Percentiles rank a stretch among this genome's conserved stretches.
phyloP scores from a whole-genome alignment of 1,284 basidiomycete genomes.

The Polyporus tsugae region DNA sequence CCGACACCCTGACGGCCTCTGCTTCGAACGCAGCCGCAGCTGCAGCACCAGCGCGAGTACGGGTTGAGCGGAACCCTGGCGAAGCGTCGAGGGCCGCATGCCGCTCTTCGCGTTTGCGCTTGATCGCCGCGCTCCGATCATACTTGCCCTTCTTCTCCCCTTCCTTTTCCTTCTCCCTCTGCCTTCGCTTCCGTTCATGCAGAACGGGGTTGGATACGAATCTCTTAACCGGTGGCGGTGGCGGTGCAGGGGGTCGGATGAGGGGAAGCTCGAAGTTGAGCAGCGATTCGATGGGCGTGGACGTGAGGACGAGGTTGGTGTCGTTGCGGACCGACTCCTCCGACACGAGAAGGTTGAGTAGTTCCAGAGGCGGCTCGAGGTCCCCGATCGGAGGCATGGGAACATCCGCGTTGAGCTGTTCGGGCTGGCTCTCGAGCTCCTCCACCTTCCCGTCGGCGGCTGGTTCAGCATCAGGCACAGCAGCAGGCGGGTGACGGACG shows the following conservation, averaged over 20 bases:
- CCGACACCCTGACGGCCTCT: conserved; percentile 39
- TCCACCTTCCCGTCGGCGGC: conserved; percentile 28
- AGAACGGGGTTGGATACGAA: conserved; percentile 5
- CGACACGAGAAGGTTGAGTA: conserved; percentile 64
- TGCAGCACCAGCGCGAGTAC: conserved; percentile 53
- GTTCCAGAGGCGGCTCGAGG: conserved; percentile 71
- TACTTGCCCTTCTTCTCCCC: conserved; percentile 51
- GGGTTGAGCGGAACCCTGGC: conserved; percentile 56
- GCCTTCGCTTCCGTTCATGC: conserved; percentile 22
- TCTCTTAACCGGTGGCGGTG: conserved; percentile 43
- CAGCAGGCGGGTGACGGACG: conserved; percentile 1
- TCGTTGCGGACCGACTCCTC: conserved; percentile 58
- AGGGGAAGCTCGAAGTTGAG: conserved; percentile 73
- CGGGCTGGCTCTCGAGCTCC: conserved; percentile 11
- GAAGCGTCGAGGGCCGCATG: conserved; percentile 40
- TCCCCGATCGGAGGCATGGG: conserved; percentile 58
- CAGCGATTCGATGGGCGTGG: conserved; percentile 70
- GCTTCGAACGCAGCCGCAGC: conserved; percentile 53
- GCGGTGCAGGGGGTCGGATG: conserved; percentile 62
- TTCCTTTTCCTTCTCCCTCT: background rate
- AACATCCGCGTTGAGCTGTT: conserved; percentile 1
- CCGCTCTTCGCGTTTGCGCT: conserved; percentile 35
- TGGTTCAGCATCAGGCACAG: conserved; percentile 31
- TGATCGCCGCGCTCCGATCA: conserved; percentile 49
- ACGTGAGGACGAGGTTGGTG: conserved; percentile 59